Evolutionary conservation across 148 eudicot species (phyloP).

Genomic region (Rhododendron henanense): DNA sequence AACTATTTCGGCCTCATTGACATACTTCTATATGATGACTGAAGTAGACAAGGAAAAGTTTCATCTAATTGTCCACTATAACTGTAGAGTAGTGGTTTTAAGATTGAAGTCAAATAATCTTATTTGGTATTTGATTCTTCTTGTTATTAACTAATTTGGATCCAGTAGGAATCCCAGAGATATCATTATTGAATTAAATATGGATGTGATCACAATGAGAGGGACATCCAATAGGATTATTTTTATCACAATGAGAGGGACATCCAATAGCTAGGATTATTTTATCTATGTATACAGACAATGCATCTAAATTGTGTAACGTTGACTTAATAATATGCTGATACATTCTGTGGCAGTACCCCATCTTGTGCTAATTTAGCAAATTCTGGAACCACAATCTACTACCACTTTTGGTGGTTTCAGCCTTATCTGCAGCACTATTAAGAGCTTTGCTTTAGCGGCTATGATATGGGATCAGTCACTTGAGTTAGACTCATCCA

Average conservation of each 20-base stretch:
- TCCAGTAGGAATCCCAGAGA: not conserved
- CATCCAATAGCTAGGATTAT: not conserved
- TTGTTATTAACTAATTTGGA: not conserved
- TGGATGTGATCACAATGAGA: not conserved
- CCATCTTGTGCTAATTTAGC: not conserved
- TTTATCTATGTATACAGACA: not conserved
- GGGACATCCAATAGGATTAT: not conserved
- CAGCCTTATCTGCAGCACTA: not conserved
- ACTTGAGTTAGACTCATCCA: not conserved
- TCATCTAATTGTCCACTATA: not conserved
- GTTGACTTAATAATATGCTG: not conserved
- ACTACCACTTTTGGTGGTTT: not conserved
- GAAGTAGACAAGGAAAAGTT: not conserved
- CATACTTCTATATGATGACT: not conserved
- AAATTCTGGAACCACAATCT: not conserved
- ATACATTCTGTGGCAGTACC: not conserved
- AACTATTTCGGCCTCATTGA: not conserved
- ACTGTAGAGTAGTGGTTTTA: not conserved
- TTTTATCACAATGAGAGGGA: not conserved
- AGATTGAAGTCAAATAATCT: not conserved
- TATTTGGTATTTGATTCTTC: not conserved
- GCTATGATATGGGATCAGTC: no score
- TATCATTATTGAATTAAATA: not conserved
- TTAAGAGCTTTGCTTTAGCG: not conserved
- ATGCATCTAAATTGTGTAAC: not conserved